A percentile compares a stretch with the other conserved stretches of the same genome.
Evolutionary conservation across 2,329 filamentous ascomycete species (phyloP).

Genomic region (Pyrenophora teres): DNA sequence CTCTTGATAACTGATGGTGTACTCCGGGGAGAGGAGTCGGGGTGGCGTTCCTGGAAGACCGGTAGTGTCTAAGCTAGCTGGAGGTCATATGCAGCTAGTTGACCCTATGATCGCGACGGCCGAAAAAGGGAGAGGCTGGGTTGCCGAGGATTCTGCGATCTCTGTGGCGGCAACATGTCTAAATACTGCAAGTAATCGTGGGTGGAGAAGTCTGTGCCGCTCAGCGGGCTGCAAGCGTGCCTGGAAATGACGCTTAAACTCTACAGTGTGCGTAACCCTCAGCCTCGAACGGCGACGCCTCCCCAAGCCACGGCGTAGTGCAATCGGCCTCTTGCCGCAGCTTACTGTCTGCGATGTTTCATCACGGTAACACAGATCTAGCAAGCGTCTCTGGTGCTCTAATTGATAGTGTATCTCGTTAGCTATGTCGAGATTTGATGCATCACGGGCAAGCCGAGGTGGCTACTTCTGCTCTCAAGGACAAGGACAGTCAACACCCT

Average conservation of each 20-base stretch:
- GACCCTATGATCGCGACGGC: no score
- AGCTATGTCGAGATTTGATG: constrained; percentile 2
- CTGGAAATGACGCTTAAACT: constrained; percentile 4
- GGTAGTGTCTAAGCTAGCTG: no score
- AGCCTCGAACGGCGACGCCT: constrained; percentile 6
- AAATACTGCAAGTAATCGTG: no score
- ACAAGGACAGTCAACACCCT: background rate
- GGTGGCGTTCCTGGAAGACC: no score
- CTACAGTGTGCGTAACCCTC: constrained; percentile 4
- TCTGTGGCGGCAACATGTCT: no score
- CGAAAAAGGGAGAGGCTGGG: no score
- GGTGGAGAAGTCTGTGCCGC: no score
- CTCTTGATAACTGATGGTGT: no score
- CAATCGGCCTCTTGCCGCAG: constrained; percentile 2
- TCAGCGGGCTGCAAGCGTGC: constrained; percentile 5
- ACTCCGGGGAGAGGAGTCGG: no score
- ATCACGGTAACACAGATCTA: background rate
- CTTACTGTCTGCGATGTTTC: background rate
- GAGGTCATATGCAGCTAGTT: no score
- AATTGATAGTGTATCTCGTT: constrained; percentile 8
- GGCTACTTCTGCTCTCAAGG: background rate
- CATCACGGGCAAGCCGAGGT: constrained; percentile 10
- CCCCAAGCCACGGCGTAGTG: constrained; percentile 5
- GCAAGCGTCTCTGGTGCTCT: background rate
- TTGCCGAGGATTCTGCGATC: no score